Evolutionary conservation across 345 rosid genomes (phyloP), one percentile per base, ranked within the genome.

Genomic region (Odontarrhena argentea): DNA sequence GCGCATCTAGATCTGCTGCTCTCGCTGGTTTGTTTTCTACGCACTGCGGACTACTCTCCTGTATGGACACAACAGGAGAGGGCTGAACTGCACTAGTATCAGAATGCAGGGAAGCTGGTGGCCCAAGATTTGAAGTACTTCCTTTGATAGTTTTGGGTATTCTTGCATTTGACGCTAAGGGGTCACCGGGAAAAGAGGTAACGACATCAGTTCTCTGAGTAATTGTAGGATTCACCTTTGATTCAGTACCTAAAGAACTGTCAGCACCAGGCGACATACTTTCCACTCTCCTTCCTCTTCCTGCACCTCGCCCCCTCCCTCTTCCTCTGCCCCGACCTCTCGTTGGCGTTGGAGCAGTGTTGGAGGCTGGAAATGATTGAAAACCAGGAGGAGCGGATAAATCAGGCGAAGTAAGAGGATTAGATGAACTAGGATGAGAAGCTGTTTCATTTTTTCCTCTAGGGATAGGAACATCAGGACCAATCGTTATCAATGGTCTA

Each of bases 311-410:
- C 26, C 72, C 72, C 62, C 72, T 68, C 49, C 72, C 72, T 58
- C 72, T 57, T 55, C 72, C 72, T 55, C 68, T 75, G 44, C 74
- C 80, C 53, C 74, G 80, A 13, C 82, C 82, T 55, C 59, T 76
- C 8, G 73, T 63, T 67, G 77, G 84, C 46, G 48, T 15, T 10
- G 69, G 55, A 38, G 63, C 14, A 47, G 78, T 55, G 54, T 44
- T 63, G 38, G 58, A 54, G 62, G 78, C 59, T 55, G 80, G 56
- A 41, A 58, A 46, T 60, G 86, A 65, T 58, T 80, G 81, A 60
- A 78, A 62, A 10, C 59, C 70, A 54, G 78, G 69, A 24, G 79
- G 61, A 69, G 50, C 66, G 44, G 77, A 65, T 44, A 58, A 66
- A 48, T 67, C 44, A 46, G 78, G 69, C 38, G 76, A 36, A 25